These are phyloP conservation scores for Gossypium mustelinum DNA, from an alignment of 345 rosid genomes.

Conservation along the genomic window DNA sequence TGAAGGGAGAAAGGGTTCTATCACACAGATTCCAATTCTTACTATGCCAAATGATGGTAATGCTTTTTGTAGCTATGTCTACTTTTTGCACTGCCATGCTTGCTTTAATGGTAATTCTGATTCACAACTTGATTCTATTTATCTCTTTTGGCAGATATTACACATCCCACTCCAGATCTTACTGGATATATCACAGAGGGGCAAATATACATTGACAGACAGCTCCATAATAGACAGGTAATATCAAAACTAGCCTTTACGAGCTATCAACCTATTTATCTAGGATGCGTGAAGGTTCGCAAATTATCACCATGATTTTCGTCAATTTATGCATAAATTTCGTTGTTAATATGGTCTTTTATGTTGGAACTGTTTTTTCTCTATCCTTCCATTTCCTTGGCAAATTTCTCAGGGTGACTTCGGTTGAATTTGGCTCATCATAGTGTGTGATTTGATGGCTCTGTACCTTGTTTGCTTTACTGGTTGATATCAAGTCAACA, in stretches of 20 bases:
- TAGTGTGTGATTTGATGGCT: background rate
- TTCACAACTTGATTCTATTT: background rate
- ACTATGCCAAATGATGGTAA: conserved; percentile 99
- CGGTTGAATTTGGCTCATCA: background rate
- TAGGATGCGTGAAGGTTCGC: background rate
- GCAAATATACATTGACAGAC: conserved; percentile 83
- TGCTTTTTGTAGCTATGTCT: conserved; percentile 5
- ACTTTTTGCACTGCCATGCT: background rate
- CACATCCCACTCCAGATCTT: conserved; percentile 99
- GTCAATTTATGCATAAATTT: background rate
- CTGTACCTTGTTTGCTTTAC: background rate
- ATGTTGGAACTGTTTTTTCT: background rate
- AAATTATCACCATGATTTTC: background rate
- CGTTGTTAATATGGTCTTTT: background rate
- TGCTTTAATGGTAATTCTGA: conserved; percentile 9
- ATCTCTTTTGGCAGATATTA: conserved; percentile 59
- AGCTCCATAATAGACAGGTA: conserved; percentile 85
- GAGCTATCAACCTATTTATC: background rate
- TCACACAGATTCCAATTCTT: conserved; percentile 94
- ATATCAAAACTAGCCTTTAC: background rate
- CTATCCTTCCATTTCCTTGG: conserved; percentile 2
- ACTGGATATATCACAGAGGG: conserved; percentile 99
- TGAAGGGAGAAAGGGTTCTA: conserved; percentile 96
- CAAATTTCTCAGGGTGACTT: conserved; percentile 3
- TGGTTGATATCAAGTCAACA: background rate